A percentile compares a stretch with the other conserved stretches of the same genome.
These are phyloP conservation scores for Abrus pulchellus DNA, from an alignment of 306 rosid species.

Conservation along the genomic window DNA sequence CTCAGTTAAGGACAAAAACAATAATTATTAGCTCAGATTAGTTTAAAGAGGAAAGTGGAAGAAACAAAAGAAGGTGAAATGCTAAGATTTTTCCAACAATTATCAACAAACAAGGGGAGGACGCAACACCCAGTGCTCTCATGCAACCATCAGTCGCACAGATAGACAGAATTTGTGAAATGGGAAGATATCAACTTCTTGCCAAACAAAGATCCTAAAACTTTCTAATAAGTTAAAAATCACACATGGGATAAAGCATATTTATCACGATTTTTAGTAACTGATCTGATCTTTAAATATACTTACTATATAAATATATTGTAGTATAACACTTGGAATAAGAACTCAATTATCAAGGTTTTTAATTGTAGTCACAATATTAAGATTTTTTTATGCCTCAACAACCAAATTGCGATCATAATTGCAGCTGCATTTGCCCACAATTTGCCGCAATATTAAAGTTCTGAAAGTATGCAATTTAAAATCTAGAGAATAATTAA, in stretches of 20 bases:
- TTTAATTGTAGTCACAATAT: background rate
- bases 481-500: background rate
- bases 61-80: conserved; percentile 17
- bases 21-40: background rate
- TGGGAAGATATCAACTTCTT: too few species aligned
- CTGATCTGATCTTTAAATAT: conserved; percentile 4
- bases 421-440: background rate
- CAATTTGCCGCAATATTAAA: background rate
- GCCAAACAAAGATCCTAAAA: background rate
- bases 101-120: too few species aligned
- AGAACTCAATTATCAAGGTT: background rate
- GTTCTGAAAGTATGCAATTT: background rate
- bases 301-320: background rate
- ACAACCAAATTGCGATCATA: background rate
- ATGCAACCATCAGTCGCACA: too few species aligned
- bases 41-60: conserved; percentile 6
- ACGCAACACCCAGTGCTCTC: too few species aligned
- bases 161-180: too few species aligned
- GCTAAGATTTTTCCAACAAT: background rate
- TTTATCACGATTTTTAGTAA: background rate
- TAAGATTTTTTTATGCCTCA: background rate
- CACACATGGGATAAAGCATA: conserved; percentile 2
- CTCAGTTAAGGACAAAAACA: background rate
- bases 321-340: background rate
- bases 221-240: background rate